Evolutionary conservation across 2,329 filamentous ascomycete species (phyloP), one percentile per base, ranked within the genome.

Genomic region (Aspergillus niger): DNA sequence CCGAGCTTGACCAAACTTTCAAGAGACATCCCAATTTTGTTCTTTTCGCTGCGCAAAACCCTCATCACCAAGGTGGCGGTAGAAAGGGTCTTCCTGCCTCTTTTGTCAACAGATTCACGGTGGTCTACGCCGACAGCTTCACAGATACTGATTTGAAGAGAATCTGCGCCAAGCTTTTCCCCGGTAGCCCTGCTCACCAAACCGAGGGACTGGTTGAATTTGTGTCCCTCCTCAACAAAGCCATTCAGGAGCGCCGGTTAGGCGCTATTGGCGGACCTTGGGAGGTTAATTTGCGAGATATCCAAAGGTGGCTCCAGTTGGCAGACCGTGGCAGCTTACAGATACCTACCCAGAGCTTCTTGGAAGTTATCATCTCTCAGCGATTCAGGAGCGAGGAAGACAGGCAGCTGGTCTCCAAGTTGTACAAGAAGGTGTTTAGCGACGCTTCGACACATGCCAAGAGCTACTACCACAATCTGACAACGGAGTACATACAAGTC

Each of bases 1-100:
- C 95, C 0, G 96, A 99, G 72, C 84, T 99, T 11, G 94, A 97
- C 70, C 93, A 96, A 70, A 92, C 92, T 2, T 99, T 99, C 77
- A 89, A 90, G 69, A 88, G 92, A 24, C 94, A 99, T 73, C 88
- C 89, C 0, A 83, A 93, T 64, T 99, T 99, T 77, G 88, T 90
- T n/a, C 85, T 99, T 0, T 99, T 99, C 71, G 95, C 96, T 13
- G 93, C 95, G 0, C 95, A 99, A 74, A 99, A 99, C 72, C 95
- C 95, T 8, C 95, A 99, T 76, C 92, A 97, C 70, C 95, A 99
- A 77, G 95, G 95, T 59, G 94, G 95, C 64, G 95, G 95, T 8
- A 87, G 95, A 68, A 99, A 99, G 77, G 95, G 95, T 41, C 81
- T 99, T 38, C 95, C 95, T 1, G 91, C 90, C 59, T 98, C 95